phyloP scores from a whole-genome alignment of 225 moss, liverwort and hornwort genomes.

The Pseudisothecium myosuroides region DNA sequence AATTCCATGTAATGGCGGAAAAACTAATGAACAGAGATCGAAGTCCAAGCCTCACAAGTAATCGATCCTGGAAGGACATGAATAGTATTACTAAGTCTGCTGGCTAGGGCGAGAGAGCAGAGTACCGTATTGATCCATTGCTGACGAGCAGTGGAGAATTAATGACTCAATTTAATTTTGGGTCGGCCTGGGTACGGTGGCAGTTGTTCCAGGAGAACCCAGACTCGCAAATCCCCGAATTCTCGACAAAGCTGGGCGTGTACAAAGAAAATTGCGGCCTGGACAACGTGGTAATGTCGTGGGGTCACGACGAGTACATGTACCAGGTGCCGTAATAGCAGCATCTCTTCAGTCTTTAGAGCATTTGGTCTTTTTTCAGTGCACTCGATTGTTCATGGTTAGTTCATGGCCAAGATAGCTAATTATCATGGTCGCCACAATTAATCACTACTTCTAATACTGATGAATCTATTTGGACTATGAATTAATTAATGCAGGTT shows the following conservation, averaged over 20 bases:
- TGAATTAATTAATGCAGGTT: slow-evolving; percentile 15
- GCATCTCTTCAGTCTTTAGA: background rate
- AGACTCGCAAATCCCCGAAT: slow-evolving; percentile 14
- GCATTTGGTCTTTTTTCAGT: background rate
- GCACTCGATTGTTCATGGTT: background rate
- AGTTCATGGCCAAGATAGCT: background rate
- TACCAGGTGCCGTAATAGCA: slow-evolving; percentile 14
- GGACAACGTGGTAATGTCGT: slow-evolving; percentile 50
- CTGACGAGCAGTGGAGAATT: background rate
- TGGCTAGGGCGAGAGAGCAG: background rate
- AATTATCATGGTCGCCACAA: background rate
- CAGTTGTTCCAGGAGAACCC: slow-evolving; percentile 47
- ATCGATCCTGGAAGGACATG: background rate
- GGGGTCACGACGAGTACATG: slow-evolving; percentile 78
- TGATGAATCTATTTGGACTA: background rate
- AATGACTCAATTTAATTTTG: background rate
- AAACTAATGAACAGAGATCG: background rate
- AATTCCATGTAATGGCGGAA: background rate
- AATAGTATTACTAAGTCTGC: background rate
- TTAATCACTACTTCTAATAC: no score
- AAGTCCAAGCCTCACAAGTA: background rate
- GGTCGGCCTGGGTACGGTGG: background rate
- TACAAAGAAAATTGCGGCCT: slow-evolving; percentile 55
- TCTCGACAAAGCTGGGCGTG: slow-evolving; percentile 34
- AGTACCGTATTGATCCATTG: background rate